Conservation (phyloP, 176 grass and related monocot species). For the Lolium perenne region DNA sequence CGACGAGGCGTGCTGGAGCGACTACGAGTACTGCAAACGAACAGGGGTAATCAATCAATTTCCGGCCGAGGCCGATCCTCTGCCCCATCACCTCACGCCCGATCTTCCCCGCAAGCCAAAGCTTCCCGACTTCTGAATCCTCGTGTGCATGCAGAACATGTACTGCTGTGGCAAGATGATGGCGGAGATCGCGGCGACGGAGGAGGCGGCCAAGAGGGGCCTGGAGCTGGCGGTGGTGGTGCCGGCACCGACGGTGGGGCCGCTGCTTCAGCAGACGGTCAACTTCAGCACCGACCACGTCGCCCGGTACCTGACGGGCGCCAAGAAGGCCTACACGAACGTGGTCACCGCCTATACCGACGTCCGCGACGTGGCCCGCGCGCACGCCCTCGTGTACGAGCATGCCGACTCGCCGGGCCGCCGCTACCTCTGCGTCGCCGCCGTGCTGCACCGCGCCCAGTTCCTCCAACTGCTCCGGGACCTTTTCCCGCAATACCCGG, state of each 20-base stretch:
- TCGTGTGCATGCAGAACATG: constrained; percentile 35
- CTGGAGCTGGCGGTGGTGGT: constrained; percentile 53
- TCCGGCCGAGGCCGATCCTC: too few species aligned
- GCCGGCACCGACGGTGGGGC: constrained; percentile 30
- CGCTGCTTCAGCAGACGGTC: constrained; percentile 46
- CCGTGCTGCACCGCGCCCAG: constrained; percentile 42
- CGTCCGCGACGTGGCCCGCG: too few species aligned
- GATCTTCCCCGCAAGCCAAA: too few species aligned
- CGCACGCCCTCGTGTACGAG: too few species aligned
- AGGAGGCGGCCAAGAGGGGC: constrained; percentile 33
- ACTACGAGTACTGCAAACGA: background rate
- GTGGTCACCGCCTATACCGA: constrained; percentile 26
- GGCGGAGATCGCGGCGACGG: constrained; percentile 48
- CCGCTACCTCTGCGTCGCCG: constrained; percentile 47
- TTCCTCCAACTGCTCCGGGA: constrained; percentile 37
- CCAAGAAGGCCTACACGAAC: constrained; percentile 33
- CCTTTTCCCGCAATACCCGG: constrained; percentile 43
- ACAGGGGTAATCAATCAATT: constrained; percentile 30
- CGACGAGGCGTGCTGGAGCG: constrained; percentile 68
- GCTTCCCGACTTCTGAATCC: background rate
- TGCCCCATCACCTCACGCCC: too few species aligned
- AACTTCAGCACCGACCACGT: constrained; percentile 53
- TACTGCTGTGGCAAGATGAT: constrained; percentile 61
- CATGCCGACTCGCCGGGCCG: background rate
- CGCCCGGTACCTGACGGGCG: constrained; percentile 46